Evolutionary conservation across 306 rosid genomes (phyloP), one percentile per base, ranked within the genome.

Genomic region (Aeschynomene evenia): DNA sequence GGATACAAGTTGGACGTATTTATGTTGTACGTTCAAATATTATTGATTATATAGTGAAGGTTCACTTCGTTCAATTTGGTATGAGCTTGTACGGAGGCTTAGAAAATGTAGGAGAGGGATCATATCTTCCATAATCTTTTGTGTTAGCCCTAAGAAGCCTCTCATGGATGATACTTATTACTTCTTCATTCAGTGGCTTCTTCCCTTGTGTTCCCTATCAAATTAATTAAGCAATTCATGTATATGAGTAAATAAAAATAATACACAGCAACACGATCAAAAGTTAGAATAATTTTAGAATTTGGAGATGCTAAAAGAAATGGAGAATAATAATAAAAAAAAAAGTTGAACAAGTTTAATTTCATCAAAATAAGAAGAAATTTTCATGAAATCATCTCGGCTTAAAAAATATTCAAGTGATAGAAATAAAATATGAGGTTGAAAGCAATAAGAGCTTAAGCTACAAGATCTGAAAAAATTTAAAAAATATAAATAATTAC

Each of bases 61-160:
- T 39, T 11, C 56, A 33, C n/a, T n/a, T n/a, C n/a, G n/a, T 26
- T 85, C 78, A 92, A 84, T 93, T 94, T 23, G 92, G 99, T 23
- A 94, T 91, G 84, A 88, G 96, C 91, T 94, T 94, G 91, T 73
- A 94, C 77, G 92, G 97, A 79, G 99, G 99, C 81, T 94, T 91
- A 10, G 90, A 86, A 67, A 94, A 78, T 51, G 92, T 60, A 62
- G 99, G 97, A 0, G 99, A 28, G 39, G 99, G 97, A 78, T 94
- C 92, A 76, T 90, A 94, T 74, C 84, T 78, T 81, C 97, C 99
- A 45, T 94, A 94, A 70, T 94, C 99, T 80, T 45, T 87, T 53
- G 89, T 76, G 79, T 91, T 91, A 3, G 43, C 86, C 78, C 76
- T 85, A 22, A 94, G 87, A 50, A 94, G 71, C 85, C 99, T 94